Evolutionary conservation across 495 filamentous ascomycete genomes (phyloP), one percentile per base, ranked within the genome.

Genomic region (Penicillium cinerascens): DNA sequence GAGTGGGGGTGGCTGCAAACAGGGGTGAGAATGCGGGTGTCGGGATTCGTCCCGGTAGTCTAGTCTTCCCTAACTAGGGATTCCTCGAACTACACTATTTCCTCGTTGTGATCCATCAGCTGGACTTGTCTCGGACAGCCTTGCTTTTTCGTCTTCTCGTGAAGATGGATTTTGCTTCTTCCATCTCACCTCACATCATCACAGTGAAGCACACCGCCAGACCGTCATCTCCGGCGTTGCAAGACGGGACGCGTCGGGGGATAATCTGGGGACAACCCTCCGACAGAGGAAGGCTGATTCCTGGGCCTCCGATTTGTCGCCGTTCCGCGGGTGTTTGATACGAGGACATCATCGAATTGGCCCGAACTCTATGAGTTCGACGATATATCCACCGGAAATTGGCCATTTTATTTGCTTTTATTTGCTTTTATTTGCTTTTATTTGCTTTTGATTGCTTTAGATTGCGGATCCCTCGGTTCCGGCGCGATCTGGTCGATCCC

Each of bases 251-350:
- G 29, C 29, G 29, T 33, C 29, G 29, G 29, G 29, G 29, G 10
- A 39, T 47, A 54, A 46, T 47, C 37, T 40, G 38, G 42, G 45
- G 51, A 41, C 33, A 41, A 39, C 43, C n/a, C 38, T 45, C 43
- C 41, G 41, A 11, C 20, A 18, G 22, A 18, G 17, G 15, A 50
- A 44, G 36, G 38, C 41, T 23, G 29, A 53, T 52, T 59, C 55
- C 61, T 46, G 6, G n/a, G 7, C 15, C 54, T 61, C 61, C 58
- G 61, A 61, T 64, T 64, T 61, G 61, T 10, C 29, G 29, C 10
- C 29, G 29, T 17, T 51, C 9, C 18, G 18, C 25, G 11, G 25
- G 16, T 42, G 16, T 21, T 21, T 41, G 18, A 0, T 41, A 4
- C 7, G n/a, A n/a, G 4, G 36, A n/a, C n/a, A n/a, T n/a, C n/a